Evolutionary conservation across 2,329 filamentous ascomycete genomes (phyloP), one percentile per base, ranked within the genome.

Genomic region (Trichothecium sympodiale): DNA sequence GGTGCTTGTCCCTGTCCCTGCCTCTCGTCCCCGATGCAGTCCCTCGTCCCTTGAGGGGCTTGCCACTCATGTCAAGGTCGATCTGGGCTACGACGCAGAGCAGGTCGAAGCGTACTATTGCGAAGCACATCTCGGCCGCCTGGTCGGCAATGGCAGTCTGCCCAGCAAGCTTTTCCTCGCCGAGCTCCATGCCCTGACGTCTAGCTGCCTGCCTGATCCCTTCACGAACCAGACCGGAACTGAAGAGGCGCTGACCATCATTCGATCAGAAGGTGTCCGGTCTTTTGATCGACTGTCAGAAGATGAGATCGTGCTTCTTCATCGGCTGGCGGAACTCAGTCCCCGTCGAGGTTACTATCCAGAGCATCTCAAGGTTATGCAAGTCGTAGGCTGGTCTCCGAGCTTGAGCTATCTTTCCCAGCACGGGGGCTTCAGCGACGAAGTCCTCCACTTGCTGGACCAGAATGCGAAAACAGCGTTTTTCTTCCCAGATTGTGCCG

Each of bases 121-220:
- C 15, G 33, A 28, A n/a, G 25, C 28, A 8, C 20, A 5, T 6
- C 9, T 27, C n/a, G 16, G 14, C 13, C 16, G 25, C 4, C 44
- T 80, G 0, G 40, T 57, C 0, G 67, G 69, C 26, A 69, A 63
- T 42, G 65, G 67, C 0, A 64, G 54, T 13, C 37, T 74, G 1
- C 55, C 61, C 12, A 70, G 67, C 47, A 69, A 66, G 37, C 53
- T 79, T 0, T 58, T 63, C 17, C 52, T 71, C 1, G 54, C 52
- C 9, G 65, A 66, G 23, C 50, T 77, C 0, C 70, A 77, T 43
- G 69, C 64, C 0, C 34, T 72, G 1, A 76, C 71, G 0, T 66
- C 69, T 0, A 57, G 61, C 33, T 67, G 57, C 26, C 49, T 72
- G 0, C 60, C 63, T 0, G 71, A 75, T 41, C 50, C 50, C 0